Evolutionary conservation across 257 asterid species (phyloP).

Genomic region (Salvia rosmarinus): DNA sequence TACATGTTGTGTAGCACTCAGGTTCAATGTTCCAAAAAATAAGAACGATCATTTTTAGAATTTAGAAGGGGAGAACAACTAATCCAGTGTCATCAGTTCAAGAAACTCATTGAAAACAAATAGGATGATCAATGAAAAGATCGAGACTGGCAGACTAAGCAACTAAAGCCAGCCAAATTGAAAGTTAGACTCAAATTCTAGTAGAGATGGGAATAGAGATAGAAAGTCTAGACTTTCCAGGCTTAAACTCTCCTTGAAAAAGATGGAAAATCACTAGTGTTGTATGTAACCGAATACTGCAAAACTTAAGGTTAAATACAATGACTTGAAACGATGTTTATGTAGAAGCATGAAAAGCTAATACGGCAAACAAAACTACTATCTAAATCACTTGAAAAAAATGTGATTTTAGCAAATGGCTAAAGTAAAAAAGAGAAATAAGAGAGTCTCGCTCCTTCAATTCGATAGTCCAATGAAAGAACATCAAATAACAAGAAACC

Average conservation of each 20-base stretch:
- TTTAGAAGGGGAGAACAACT: not conserved
- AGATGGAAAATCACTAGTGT: not conserved
- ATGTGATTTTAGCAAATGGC: not conserved
- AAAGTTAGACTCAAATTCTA: not conserved
- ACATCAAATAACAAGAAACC: not conserved
- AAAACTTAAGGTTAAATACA: not conserved
- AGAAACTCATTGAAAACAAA: constrained; percentile 13
- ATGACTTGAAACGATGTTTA: not conserved
- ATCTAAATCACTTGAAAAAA: not conserved
- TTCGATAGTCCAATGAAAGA: not conserved
- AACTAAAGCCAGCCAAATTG: not conserved
- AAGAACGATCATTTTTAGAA: not conserved
- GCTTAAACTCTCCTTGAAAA: not conserved
- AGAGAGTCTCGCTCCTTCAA: not conserved
- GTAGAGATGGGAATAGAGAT: not conserved
- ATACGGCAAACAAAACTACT: not conserved
- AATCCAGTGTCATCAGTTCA: not conserved
- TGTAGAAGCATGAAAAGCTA: not conserved
- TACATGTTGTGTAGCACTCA: not conserved
- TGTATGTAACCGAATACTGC: not conserved
- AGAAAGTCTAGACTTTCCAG: not conserved
- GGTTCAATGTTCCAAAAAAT: not conserved
- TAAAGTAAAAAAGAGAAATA: too few relatives aligned
- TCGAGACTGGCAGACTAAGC: not conserved
- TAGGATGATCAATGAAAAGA: constrained; percentile 1